These are phyloP conservation scores for Amauroascus niger DNA, from an alignment of 2,329 filamentous ascomycete genomes.

Conservation along the genomic window DNA sequence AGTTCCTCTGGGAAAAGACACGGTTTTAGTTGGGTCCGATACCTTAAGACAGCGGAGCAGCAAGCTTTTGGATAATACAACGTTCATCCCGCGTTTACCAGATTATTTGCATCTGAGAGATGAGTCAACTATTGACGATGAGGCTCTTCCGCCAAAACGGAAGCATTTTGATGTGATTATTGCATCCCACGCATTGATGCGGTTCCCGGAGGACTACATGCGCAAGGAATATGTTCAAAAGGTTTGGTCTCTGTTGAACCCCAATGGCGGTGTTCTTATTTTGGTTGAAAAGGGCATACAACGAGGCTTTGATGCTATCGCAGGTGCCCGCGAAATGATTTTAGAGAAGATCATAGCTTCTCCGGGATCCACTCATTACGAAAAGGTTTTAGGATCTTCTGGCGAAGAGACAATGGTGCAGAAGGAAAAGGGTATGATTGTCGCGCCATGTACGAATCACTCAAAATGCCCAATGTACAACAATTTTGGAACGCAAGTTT, in stretches of 20 bases:
- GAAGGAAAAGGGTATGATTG: slow-evolving; percentile 54
- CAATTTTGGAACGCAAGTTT: slow-evolving; percentile 55
- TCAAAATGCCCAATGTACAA: slow-evolving; percentile 79
- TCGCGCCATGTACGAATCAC: slow-evolving; percentile 74
- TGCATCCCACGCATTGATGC: slow-evolving; percentile 72
- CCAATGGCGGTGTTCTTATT: slow-evolving; percentile 75
- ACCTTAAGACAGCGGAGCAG: slow-evolving; percentile 65
- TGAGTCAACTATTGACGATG: slow-evolving; percentile 50
- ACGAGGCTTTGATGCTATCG: slow-evolving; percentile 84
- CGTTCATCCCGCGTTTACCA: slow-evolving; percentile 82
- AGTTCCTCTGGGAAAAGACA: slow-evolving; percentile 59
- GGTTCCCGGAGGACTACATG: slow-evolving; percentile 62
- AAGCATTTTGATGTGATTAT: slow-evolving; percentile 88
- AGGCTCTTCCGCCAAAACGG: slow-evolving; percentile 45
- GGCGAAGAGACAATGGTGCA: slow-evolving; percentile 23
- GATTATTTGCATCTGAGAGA: slow-evolving; percentile 63
- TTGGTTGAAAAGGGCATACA: slow-evolving; percentile 85
- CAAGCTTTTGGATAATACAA: slow-evolving; percentile 72
- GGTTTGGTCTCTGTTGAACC: slow-evolving; percentile 76
- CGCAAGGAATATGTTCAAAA: slow-evolving; percentile 75
- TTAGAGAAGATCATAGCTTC: slow-evolving; percentile 62
- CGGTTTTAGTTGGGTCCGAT: slow-evolving; percentile 69
- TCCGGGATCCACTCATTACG: slow-evolving; percentile 42
- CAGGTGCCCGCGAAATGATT: slow-evolving; percentile 69
- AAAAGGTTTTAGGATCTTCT: slow-evolving; percentile 29